Evolutionary conservation across 192 early-diverging fungal genomes (phyloP).

Genomic region (Coemansia sp.): DNA sequence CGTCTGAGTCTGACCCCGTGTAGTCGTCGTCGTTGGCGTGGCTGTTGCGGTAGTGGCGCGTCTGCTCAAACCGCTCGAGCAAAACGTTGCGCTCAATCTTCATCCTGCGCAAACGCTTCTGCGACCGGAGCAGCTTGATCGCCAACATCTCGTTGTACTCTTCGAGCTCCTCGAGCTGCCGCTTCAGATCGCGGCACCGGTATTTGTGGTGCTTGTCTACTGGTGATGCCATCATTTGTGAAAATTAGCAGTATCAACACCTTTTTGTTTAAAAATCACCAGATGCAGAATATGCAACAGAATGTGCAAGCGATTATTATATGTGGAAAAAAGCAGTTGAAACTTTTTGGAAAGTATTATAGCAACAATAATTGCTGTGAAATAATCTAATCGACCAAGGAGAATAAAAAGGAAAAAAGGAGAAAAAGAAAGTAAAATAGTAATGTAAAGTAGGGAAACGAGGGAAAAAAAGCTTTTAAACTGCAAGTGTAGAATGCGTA

Average conservation of each 20-base stretch:
- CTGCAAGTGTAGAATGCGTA: too few species aligned
- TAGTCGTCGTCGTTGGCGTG: constrained; percentile 29
- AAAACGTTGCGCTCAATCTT: constrained; percentile 47
- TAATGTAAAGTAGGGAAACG: constrained; percentile 10
- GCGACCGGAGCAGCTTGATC: constrained; percentile 40
- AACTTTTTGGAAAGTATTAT: too few species aligned
- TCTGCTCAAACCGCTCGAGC: constrained; percentile 45
- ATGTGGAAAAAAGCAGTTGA: too few species aligned
- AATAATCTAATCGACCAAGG: too few species aligned
- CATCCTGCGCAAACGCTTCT: constrained; percentile 50
- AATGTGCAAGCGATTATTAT: neutral
- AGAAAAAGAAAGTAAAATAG: constrained; percentile 1
- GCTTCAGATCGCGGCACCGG: constrained; percentile 49
- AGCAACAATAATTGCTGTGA: neutral
- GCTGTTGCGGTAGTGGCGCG: constrained; percentile 19
- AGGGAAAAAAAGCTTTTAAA: constrained; percentile 2
- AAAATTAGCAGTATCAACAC: too few species aligned
- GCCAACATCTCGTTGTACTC: constrained; percentile 51
- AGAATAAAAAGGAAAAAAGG: constrained; percentile 1
- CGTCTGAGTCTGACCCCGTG: constrained; percentile 36
- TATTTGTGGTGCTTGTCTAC: constrained; percentile 55
- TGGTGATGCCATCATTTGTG: neutral
- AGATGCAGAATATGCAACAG: neutral
- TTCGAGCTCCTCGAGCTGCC: constrained; percentile 51
- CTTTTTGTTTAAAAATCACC: neutral